Evolutionary conservation across 257 asterid genomes (phyloP), one percentile per base, ranked within the genome.

Genomic region (Nicotiana benthamiana): DNA sequence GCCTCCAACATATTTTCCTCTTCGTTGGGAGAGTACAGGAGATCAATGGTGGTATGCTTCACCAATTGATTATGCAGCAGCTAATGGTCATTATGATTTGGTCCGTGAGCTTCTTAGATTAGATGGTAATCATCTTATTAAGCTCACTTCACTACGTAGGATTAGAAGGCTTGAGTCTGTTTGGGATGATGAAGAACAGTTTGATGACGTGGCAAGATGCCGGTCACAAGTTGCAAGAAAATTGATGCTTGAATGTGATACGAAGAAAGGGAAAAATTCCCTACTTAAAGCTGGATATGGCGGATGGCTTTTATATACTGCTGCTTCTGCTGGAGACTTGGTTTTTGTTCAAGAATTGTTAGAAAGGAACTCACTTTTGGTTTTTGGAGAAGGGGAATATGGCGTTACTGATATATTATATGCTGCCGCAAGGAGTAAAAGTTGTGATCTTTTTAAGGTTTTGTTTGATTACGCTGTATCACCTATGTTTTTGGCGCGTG

Each of bases 31-130:
- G 80, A 93, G 98, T 93, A 92, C 99, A 62, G 98, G 99, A 34
- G 98, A 95, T n/a, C 99, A 93, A n/a, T 95, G 99, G 99, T 95
- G 99, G 99, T 95, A 91, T 80, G 99, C 98, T 18, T 92, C 98
- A 59, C 99, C 99, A 28, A 91, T 95, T 56, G 99, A 95, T 43
- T 95, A 91, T 89, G 99, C 99, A 1, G 98, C 97, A 11, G 99
- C 99, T 52, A 95, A 93, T 81, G 99, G 99, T 22, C 97, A 93
- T 88, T 93, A 88, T 85, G 99, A 95, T 43, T 48, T 93, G 59
- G 97, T 93, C 68, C 85, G 96, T 6, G 95, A 95, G 82, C 97
- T 95, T 75, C 97, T 95, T 85, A 97, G 96, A 62, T 89, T 95
- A 51, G 99, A 95, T 62, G 97, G 92, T 72, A 94, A 95, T 87